Evolutionary conservation across 179 eudicot genomes (phyloP), one percentile per base, ranked within the genome.

Genomic region (Dionaea muscipula): DNA sequence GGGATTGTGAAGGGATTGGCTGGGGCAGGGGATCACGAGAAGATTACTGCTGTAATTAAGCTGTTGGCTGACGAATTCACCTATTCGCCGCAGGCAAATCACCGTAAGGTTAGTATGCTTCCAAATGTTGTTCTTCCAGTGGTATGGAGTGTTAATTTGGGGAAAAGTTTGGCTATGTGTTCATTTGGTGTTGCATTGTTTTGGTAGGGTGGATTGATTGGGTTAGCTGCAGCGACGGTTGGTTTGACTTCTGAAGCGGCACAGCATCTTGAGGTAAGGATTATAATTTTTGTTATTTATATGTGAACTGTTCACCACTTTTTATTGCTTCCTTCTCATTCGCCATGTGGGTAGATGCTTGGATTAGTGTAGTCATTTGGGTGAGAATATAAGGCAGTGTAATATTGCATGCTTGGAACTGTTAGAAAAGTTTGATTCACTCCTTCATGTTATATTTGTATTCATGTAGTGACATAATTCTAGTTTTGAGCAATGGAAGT

Each of bases 161-260:
- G 21, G 25, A 52, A n/a, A 2, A 35, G 26, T 68, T 40, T 37
- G 51, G 59, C 27, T 31, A 26, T 38, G 43, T 11, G n/a, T 14
- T 14, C 3, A 9, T 2, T 37, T 20, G n/a, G 26, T 21, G 16
- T 49, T 67, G 20, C 59, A 5, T 58, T 52, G 64, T 39, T 50
- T 59, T 56, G 19, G 63, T 65, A 91, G 98, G 98, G 98, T 58
- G 98, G 98, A 51, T 76, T 91, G 78, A 91, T 91, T 27, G 98
- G 98, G 56, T 67, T 91, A 69, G 98, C 98, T 18, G 98, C 98
- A 6, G 96, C 79, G 33, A 91, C 98, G 6, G 98, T 91, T 64
- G 98, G 94, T 59, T 77, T 91, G 86, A 75, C 86, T 54, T 47
- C 74, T 0, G 98, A 91, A 58, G 98, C 98, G 13, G 73, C 94